Evolutionary conservation across 208 protist species (phyloP).

Genomic region (Acanthamoeba royreba): DNA sequence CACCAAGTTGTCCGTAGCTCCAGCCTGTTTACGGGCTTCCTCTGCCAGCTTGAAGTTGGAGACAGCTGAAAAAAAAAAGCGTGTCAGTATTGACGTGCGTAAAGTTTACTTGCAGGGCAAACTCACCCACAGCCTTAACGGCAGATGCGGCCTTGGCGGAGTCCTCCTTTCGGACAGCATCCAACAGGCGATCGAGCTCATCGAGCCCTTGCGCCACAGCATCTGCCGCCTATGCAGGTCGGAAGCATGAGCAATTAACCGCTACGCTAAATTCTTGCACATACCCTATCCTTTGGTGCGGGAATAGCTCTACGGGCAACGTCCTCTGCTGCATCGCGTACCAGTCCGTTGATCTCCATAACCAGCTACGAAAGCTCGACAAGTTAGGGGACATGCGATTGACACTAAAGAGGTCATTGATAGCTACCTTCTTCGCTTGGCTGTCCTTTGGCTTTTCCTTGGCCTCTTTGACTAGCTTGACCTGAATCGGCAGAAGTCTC

Average conservation of each 20-base stretch:
- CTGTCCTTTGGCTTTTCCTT: background rate
- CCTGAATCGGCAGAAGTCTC: background rate
- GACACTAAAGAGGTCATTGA: background rate
- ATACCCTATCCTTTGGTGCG: background rate
- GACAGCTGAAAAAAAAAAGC: no score
- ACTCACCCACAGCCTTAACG: background rate
- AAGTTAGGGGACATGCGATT: background rate
- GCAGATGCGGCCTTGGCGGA: background rate
- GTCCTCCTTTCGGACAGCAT: background rate
- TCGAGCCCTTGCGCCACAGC: background rate
- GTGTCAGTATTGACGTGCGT: no score
- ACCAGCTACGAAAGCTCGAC: no score
- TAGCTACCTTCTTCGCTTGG: background rate
- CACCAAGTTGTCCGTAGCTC: background rate
- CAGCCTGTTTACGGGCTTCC: background rate
- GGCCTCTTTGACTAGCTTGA: background rate
- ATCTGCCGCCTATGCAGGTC: no score
- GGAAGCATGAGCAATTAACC: no score
- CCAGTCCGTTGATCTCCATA: background rate
- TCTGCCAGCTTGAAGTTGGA: background rate
- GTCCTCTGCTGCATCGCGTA: background rate
- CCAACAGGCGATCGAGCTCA: background rate
- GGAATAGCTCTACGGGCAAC: background rate
- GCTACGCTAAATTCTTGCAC: no score
- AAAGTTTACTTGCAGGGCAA: no score